Percentiles rank a stretch among this genome's conserved stretches.
Evolutionary conservation across 495 filamentous ascomycete genomes (phyloP).

Genomic region (Annulohypoxylon maeteangense): DNA sequence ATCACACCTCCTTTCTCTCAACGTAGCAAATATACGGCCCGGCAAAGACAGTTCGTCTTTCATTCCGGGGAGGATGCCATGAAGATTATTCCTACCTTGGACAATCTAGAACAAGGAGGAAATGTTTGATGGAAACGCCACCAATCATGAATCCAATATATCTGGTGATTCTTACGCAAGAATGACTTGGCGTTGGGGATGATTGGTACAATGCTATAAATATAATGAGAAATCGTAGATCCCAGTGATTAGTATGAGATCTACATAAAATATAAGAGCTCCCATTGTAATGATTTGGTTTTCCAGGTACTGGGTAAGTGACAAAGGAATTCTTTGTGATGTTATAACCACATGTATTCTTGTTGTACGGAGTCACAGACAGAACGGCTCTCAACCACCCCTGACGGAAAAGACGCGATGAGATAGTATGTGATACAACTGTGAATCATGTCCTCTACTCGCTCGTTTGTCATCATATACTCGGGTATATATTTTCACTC

Average conservation of each 20-base stretch:
- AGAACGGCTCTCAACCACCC: background rate
- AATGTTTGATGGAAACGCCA: background rate
- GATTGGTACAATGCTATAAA: background rate
- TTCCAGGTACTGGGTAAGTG: background rate
- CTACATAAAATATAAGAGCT: background rate
- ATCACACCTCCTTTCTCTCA: constrained; percentile 18
- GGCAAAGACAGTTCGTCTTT: background rate
- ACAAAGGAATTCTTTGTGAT: background rate
- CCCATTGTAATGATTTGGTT: background rate
- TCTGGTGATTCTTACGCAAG: background rate
- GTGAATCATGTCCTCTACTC: constrained; percentile 4
- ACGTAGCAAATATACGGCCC: background rate
- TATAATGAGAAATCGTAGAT: background rate
- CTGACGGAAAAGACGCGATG: background rate
- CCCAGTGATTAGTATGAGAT: background rate
- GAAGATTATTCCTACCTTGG: background rate
- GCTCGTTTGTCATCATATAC: background rate
- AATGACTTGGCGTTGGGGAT: background rate
- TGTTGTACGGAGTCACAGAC: constrained; percentile 6
- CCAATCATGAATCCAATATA: background rate
- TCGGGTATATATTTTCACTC: background rate
- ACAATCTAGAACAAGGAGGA: background rate
- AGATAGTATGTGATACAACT: background rate
- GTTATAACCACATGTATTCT: background rate
- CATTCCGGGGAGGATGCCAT: background rate